Conservation (phyloP, 495 filamentous ascomycete species). For the Talaromyces trachyspermus region DNA sequence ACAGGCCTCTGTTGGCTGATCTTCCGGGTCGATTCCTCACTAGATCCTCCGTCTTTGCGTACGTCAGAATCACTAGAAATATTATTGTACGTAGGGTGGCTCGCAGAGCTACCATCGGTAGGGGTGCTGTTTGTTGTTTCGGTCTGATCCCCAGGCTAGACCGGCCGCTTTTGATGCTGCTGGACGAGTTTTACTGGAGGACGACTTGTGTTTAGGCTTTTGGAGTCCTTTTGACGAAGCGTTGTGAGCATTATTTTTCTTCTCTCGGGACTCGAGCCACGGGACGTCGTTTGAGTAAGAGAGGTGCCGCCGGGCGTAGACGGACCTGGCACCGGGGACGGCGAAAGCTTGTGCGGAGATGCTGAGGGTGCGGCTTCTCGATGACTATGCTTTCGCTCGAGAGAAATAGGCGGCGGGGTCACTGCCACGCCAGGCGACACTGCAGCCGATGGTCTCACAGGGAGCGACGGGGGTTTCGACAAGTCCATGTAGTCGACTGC, state of each 20-base stretch:
- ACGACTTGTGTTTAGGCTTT: conserved; percentile 32
- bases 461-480: conserved; percentile 60
- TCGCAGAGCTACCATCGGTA: not conserved
- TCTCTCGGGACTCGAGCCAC: conserved; percentile 77
- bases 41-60: conserved; percentile 1
- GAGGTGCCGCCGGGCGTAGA: not conserved
- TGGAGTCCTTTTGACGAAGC: conserved; percentile 61
- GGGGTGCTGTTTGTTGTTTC: not conserved
- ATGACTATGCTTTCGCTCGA: too few relatives aligned
- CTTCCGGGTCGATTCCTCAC: not conserved
- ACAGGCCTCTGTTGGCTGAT: not conserved
- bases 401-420: not conserved
- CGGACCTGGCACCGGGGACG: not conserved
- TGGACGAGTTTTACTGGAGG: conserved; percentile 23
- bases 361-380: not conserved
- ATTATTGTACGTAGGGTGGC: not conserved
- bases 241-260: conserved; percentile 75
- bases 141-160: conserved; percentile 61
- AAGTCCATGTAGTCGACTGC: conserved; percentile 71
- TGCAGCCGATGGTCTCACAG: conserved; percentile 47
- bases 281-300: conserved; percentile 41
- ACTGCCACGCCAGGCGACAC: conserved; percentile 4
- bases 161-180: conserved; percentile 81
- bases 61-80: conserved; percentile 7
- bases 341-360: not conserved